Percentiles rank a stretch among this genome's conserved stretches.
These are phyloP conservation scores for Apiotrichum laibachii DNA, from an alignment of 1,284 basidiomycete genomes.

Conservation along the genomic window DNA sequence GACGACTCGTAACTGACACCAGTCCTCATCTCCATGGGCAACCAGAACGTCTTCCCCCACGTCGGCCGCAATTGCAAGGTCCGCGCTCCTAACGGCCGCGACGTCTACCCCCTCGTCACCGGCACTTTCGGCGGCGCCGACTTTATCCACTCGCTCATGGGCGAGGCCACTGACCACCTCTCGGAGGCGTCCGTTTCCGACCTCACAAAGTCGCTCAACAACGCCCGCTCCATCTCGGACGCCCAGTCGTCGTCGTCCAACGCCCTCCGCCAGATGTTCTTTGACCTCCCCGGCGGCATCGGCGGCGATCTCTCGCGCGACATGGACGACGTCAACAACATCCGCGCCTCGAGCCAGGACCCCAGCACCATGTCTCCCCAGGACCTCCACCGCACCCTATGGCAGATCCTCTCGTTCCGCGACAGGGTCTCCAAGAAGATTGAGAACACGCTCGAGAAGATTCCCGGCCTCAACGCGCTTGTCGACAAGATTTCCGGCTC, in stretches of 20 bases:
- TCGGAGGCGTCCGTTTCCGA: slow-evolving; percentile 80
- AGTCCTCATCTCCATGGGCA: slow-evolving; percentile 69
- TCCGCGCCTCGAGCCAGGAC: slow-evolving; percentile 63
- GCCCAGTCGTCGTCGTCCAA: slow-evolving; percentile 56
- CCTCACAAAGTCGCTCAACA: slow-evolving; percentile 73
- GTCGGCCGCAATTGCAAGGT: slow-evolving; percentile 79
- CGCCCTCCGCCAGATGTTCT: slow-evolving; percentile 48
- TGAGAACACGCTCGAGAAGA: slow-evolving; percentile 69
- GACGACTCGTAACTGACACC: neutral
- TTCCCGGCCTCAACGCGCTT: slow-evolving; percentile 60
- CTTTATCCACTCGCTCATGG: slow-evolving; percentile 68
- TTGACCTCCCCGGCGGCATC: slow-evolving; percentile 62
- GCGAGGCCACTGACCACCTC: slow-evolving; percentile 55
- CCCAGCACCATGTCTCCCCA: slow-evolving; percentile 82
- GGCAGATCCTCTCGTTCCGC: slow-evolving; percentile 81
- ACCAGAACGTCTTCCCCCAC: slow-evolving; percentile 79
- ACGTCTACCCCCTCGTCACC: slow-evolving; percentile 79
- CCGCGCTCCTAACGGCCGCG: slow-evolving; percentile 70
- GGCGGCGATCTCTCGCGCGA: slow-evolving; percentile 62
- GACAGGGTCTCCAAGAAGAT: slow-evolving; percentile 84
- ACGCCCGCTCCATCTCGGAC: slow-evolving; percentile 54
- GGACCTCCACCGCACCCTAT: slow-evolving; percentile 73
- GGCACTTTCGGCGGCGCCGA: slow-evolving; percentile 85
- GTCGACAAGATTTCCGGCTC: slow-evolving; percentile 80
- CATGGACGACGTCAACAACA: slow-evolving; percentile 69